phyloP scores from a whole-genome alignment of 164 flowering plant species.

The Aristolochia contorta region DNA sequence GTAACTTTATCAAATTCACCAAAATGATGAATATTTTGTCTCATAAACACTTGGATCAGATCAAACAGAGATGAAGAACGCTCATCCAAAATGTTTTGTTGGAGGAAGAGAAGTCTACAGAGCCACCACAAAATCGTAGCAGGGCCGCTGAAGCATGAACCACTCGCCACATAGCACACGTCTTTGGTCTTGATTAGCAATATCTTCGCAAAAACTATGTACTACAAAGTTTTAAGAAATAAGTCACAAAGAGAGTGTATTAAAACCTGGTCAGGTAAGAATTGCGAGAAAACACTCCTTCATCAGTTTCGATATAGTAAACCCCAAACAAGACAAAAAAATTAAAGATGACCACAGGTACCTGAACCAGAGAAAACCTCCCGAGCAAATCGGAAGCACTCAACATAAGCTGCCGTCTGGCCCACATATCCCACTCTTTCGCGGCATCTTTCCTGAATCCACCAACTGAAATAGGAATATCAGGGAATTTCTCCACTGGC shows the following conservation, averaged over 20 bases:
- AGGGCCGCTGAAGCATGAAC: slow-evolving; percentile 17
- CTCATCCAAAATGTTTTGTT: slow-evolving; percentile 42
- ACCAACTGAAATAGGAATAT: slow-evolving; percentile 32
- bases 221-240: slow-evolving; percentile 27
- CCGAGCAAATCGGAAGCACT: slow-evolving; percentile 72
- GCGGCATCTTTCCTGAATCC: slow-evolving; percentile 10
- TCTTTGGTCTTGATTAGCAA: slow-evolving; percentile 59
- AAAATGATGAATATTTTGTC: slow-evolving; percentile 35
- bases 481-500: slow-evolving; percentile 34
- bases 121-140: slow-evolving; percentile 71
- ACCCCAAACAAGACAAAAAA: neutral
- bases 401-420: slow-evolving; percentile 59
- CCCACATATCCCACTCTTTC: slow-evolving; percentile 73
- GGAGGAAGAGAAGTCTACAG: slow-evolving; percentile 28
- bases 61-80: slow-evolving; percentile 59
- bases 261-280: neutral
- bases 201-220: slow-evolving; percentile 73
- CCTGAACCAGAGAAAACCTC: slow-evolving; percentile 63
- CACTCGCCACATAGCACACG: slow-evolving; percentile 25
- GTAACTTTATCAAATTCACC: slow-evolving; percentile 39
- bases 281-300: neutral
- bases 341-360: slow-evolving; percentile 7
- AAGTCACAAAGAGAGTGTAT: neutral
- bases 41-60: slow-evolving; percentile 40
- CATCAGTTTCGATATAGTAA: neutral